phyloP scores from a whole-genome alignment of 2,329 filamentous ascomycete species.

The Arachnomyces sp. region DNA sequence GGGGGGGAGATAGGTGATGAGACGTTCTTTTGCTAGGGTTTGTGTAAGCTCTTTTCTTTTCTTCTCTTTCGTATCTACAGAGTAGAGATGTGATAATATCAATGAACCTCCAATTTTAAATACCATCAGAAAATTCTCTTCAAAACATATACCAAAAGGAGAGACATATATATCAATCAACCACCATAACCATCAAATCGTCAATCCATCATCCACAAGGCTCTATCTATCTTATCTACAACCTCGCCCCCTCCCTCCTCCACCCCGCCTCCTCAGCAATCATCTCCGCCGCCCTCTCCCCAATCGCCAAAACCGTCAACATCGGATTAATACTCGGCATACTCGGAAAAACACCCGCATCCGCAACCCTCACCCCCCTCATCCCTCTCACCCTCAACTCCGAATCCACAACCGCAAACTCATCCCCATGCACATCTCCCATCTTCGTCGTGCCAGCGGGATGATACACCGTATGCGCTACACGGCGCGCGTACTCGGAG shows the following conservation, averaged over 20 bases:
- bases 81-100: too few species aligned
- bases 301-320: constrained; percentile 77
- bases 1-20: constrained; percentile 15
- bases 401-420: constrained; percentile 70
- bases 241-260: constrained; percentile 48
- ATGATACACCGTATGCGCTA: constrained; percentile 84
- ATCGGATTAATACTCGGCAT: constrained; percentile 85
- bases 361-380: constrained; percentile 67
- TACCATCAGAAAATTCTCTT: too few species aligned
- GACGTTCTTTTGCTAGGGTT: constrained; percentile 6
- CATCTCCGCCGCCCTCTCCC: constrained; percentile 76
- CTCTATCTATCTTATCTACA: constrained; percentile 30
- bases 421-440: constrained; percentile 62
- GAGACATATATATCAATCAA: too few species aligned
- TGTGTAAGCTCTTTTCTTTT: constrained; percentile 12
- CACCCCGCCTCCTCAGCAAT: constrained; percentile 66
- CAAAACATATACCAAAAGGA: too few species aligned
- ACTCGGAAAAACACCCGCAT: constrained; percentile 80
- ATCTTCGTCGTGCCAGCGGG: constrained; percentile 86
- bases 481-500: constrained; percentile 70
- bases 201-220: too few species aligned
- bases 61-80: neutral
- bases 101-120: too few species aligned
- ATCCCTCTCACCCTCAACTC: constrained; percentile 64
- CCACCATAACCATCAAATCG: too few species aligned